Conservation (phyloP, 768 basidiomycete species). For the Termitomyces sp. region DNA sequence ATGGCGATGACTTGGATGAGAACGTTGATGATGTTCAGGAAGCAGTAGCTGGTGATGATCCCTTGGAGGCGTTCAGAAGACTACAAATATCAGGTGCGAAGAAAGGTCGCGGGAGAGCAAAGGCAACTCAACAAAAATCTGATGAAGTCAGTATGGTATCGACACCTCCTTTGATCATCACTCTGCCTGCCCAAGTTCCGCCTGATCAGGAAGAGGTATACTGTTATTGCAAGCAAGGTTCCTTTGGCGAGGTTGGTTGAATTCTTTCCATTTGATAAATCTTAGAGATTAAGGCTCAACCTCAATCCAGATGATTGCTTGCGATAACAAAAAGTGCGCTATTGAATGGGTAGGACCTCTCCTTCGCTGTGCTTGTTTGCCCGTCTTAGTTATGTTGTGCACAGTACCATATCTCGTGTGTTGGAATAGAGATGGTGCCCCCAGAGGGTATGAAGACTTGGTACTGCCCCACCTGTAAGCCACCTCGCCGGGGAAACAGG, state of each 20-base stretch:
- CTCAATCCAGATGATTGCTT: slow-evolving; percentile 73
- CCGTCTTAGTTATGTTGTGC: background rate
- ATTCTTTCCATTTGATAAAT: slow-evolving; percentile 5
- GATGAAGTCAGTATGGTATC: slow-evolving; percentile 10
- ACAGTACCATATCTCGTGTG: slow-evolving; percentile 74
- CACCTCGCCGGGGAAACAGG: slow-evolving; percentile 29
- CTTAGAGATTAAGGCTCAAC: slow-evolving; percentile 2
- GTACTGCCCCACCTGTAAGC: slow-evolving; percentile 68
- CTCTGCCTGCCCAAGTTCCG: slow-evolving; percentile 27
- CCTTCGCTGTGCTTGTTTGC: background rate
- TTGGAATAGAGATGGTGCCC: slow-evolving; percentile 47
- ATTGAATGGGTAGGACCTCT: slow-evolving; percentile 74
- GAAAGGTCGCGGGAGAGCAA: slow-evolving; percentile 21
- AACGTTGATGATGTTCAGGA: background rate
- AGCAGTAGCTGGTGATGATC: background rate
- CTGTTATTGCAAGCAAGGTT: slow-evolving; percentile 79
- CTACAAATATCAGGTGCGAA: slow-evolving; percentile 5
- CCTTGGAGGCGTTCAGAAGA: background rate
- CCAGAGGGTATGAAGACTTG: slow-evolving; percentile 55
- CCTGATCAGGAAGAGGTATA: slow-evolving; percentile 46
- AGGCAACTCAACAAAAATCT: slow-evolving; percentile 13
- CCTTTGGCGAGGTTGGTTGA: slow-evolving; percentile 69
- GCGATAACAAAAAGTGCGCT: slow-evolving; percentile 68
- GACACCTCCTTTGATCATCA: slow-evolving; percentile 30
- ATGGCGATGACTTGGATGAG: slow-evolving; percentile 21